Conservation (phyloP, 257 asterid species). For the Solanum chmielewskii region DNA sequence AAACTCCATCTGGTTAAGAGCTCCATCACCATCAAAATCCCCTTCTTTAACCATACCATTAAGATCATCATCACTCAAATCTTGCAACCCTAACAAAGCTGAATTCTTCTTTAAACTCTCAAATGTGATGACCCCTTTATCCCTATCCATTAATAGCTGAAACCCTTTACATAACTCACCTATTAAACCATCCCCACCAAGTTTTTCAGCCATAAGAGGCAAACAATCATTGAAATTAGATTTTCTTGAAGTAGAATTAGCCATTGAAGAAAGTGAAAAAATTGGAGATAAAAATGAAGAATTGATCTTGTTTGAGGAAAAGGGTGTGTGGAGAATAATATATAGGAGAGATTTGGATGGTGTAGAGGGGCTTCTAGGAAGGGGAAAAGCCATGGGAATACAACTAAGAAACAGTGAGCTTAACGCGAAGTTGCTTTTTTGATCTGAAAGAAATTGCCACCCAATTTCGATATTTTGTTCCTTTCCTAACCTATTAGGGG, state of each 20-base stretch:
- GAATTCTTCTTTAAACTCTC: conserved; percentile 44
- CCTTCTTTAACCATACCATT: conserved; percentile 39
- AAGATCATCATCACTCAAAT: conserved; percentile 32
- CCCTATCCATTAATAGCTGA: conserved; percentile 29
- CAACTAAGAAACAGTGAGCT: conserved; percentile 1
- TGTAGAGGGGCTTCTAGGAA: not conserved
- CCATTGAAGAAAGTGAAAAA: not conserved
- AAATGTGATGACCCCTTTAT: conserved; percentile 35
- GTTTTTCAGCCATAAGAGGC: conserved; percentile 49
- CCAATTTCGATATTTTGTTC: not conserved
- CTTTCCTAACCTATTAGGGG: not conserved
- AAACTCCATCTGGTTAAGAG: conserved; percentile 55
- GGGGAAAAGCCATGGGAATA: not conserved
- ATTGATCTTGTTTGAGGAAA: not conserved
- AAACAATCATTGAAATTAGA: conserved; percentile 39
- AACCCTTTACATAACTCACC: conserved; percentile 53
- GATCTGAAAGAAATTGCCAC: conserved; percentile 1
- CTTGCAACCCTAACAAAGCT: conserved; percentile 33
- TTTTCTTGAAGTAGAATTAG: conserved; percentile 1
- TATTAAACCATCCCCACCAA: conserved; percentile 46
- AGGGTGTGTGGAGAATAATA: not conserved
- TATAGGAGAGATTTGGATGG: not conserved
- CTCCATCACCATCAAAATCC: conserved; percentile 53
- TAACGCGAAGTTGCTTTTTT: not conserved
- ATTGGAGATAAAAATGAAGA: not conserved